A percentile compares a stretch with the other conserved stretches of the same genome.
Evolutionary conservation across 805 yeast species (phyloP).

Genomic region (Ogataea salicorniae): DNA sequence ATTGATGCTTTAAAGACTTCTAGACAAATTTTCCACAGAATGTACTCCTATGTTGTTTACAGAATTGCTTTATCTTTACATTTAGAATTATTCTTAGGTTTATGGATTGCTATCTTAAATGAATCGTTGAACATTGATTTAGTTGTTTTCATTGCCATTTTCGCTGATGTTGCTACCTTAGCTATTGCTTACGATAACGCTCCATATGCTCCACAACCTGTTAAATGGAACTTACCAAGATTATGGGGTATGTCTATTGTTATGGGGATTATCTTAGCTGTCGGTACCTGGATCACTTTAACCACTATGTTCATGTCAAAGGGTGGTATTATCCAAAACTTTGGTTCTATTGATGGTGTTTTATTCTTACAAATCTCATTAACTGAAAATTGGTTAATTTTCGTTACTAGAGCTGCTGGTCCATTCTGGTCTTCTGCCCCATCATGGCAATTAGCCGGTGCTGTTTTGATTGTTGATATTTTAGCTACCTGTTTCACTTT

Average conservation of each 20-base stretch:
- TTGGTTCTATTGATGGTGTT: slow-evolving; percentile 85
- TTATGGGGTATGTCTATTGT: slow-evolving; percentile 89
- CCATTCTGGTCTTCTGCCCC: slow-evolving; percentile 94
- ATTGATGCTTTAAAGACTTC: slow-evolving; percentile 91
- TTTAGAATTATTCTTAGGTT: slow-evolving; percentile 87
- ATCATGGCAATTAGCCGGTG: slow-evolving; percentile 91
- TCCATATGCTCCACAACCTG: slow-evolving; percentile 84
- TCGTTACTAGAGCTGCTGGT: slow-evolving; percentile 91
- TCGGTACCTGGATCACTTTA: slow-evolving; percentile 87
- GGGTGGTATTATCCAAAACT: slow-evolving; percentile 91
- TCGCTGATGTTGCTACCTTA: slow-evolving; percentile 93
- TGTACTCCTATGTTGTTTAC: slow-evolving; percentile 95
- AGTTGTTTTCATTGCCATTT: slow-evolving; percentile 91
- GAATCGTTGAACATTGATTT: slow-evolving; percentile 77
- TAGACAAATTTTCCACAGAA: slow-evolving; percentile 95
- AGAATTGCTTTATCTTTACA: slow-evolving; percentile 92
- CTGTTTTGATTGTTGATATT: slow-evolving; percentile 80
- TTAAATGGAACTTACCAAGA: slow-evolving; percentile 91
- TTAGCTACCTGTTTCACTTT: slow-evolving; percentile 81
- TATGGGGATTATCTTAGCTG: slow-evolving; percentile 73
- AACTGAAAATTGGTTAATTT: slow-evolving; percentile 93
- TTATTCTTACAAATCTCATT: slow-evolving; percentile 84
- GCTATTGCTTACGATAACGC: slow-evolving; percentile 71
- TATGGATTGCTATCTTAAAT: slow-evolving; percentile 92
- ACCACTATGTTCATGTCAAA: slow-evolving; percentile 80